Conservation (phyloP, 2,329 filamentous ascomycete genomes). For the Aspergillus jensenii region DNA sequence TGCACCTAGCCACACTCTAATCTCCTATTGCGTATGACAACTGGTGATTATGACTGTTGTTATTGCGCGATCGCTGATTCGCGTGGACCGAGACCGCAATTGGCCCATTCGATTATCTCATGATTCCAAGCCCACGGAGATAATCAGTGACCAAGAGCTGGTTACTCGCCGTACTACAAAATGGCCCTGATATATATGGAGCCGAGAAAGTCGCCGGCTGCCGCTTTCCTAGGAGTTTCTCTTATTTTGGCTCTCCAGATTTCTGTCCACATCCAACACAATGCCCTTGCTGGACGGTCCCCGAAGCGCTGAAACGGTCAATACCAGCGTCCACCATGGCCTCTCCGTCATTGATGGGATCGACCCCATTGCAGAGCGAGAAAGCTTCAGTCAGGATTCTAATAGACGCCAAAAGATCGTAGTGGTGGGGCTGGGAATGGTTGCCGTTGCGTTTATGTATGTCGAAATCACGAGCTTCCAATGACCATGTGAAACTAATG, state of each 20-base stretch:
- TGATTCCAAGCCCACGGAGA: conserved; percentile 12
- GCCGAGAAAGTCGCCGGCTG: not conserved
- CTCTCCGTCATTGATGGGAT: conserved; percentile 5
- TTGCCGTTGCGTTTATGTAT: conserved; percentile 84
- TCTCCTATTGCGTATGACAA: not conserved
- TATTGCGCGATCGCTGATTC: conserved; percentile 17
- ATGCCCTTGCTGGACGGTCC: conserved; percentile 34
- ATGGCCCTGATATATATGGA: conserved; percentile 5
- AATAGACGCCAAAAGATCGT: conserved; percentile 63
- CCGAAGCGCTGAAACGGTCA: conserved; percentile 23
- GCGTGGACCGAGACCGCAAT: conserved; percentile 1
- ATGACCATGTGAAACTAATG: not conserved
- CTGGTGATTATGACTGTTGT: not conserved
- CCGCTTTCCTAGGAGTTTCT: not conserved
- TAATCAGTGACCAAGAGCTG: conserved; percentile 4
- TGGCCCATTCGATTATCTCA: conserved; percentile 19
- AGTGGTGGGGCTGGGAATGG: conserved; percentile 88
- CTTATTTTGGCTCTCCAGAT: not conserved
- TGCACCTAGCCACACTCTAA: not conserved
- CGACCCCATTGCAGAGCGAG: conserved; percentile 5
- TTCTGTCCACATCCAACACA: not conserved
- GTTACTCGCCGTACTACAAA: conserved; percentile 4
- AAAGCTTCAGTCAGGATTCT: conserved; percentile 4
- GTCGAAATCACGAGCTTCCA: conserved; percentile 34
- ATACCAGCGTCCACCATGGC: conserved; percentile 19